A percentile compares a stretch with the other conserved stretches of the same genome.
Conservation (phyloP, 495 filamentous ascomycete genomes). For the Neurospora sp. region DNA sequence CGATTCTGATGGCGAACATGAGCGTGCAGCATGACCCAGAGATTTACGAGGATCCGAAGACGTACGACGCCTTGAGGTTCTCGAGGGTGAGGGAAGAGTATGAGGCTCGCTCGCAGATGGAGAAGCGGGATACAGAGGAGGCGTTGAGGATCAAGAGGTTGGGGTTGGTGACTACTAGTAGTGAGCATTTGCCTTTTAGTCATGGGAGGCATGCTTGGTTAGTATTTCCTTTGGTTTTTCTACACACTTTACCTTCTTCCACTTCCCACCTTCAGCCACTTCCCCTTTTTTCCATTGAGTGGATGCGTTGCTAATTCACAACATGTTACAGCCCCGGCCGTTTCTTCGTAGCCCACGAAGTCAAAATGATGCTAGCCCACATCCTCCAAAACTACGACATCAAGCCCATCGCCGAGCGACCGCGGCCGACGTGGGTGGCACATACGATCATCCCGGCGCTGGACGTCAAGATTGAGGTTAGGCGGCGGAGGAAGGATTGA, state of each 20-base stretch:
- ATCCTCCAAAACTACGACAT: slow-evolving; percentile 34
- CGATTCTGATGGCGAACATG: slow-evolving; percentile 22
- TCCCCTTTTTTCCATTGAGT: too few species aligned
- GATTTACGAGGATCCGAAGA: slow-evolving; percentile 21
- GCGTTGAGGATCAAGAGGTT: slow-evolving; percentile 16
- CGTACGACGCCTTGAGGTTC: slow-evolving; percentile 25
- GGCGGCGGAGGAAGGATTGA: slow-evolving; percentile 9
- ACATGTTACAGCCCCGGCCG: slow-evolving; percentile 32
- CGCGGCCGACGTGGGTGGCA: slow-evolving; percentile 22
- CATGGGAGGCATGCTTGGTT: slow-evolving; percentile 31
- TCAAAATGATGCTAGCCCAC: slow-evolving; percentile 34
- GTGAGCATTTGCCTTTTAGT: slow-evolving; percentile 24
- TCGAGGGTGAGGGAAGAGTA: slow-evolving; percentile 19
- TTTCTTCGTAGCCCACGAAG: slow-evolving; percentile 34
- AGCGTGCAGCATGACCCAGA: slow-evolving; percentile 22
- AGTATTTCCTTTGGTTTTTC: background rate
- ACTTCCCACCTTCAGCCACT: background rate
- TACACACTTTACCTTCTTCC: too few species aligned
- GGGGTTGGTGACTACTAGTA: slow-evolving; percentile 29
- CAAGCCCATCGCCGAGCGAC: slow-evolving; percentile 17
- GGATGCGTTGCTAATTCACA: background rate
- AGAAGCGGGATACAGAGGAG: slow-evolving; percentile 14
- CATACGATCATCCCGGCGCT: slow-evolving; percentile 21
- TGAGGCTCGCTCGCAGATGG: slow-evolving; percentile 14
- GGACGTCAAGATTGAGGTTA: slow-evolving; percentile 16